These are phyloP conservation scores for Dorcoceras hygrometricum DNA, from an alignment of 257 asterid species.

Conservation along the genomic window DNA sequence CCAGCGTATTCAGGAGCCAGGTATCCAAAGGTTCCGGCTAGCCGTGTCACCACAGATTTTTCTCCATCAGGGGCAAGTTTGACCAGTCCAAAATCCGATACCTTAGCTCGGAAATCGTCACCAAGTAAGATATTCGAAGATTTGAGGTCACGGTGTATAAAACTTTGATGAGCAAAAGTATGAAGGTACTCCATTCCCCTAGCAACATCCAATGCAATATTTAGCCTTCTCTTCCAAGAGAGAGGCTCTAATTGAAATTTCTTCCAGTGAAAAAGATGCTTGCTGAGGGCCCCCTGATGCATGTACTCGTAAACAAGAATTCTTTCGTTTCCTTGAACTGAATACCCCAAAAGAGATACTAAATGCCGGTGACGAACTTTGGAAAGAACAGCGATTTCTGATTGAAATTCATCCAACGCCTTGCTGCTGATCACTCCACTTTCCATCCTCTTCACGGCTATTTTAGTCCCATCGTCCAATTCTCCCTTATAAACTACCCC, in stretches of 20 bases:
- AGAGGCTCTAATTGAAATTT: conserved; percentile 68
- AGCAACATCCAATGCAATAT: conserved; percentile 86
- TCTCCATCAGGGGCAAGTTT: conserved; percentile 88
- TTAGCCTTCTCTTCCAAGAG: conserved; percentile 84
- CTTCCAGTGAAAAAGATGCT: conserved; percentile 82
- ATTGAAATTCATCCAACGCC: conserved; percentile 72
- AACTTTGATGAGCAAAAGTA: conserved; percentile 71
- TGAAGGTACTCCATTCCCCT: conserved; percentile 87
- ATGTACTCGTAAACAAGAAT: conserved; percentile 81
- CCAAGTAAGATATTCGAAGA: conserved; percentile 79
- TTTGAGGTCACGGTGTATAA: conserved; percentile 83
- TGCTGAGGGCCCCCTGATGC: conserved; percentile 89
- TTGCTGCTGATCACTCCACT: conserved; percentile 61
- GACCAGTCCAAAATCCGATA: conserved; percentile 87
- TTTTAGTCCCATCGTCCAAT: conserved; percentile 76
- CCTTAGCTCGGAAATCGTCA: conserved; percentile 79
- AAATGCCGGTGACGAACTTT: conserved; percentile 88
- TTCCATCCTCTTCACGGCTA: conserved; percentile 94
- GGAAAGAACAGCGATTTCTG: conserved; percentile 79
- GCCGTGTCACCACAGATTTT: conserved; percentile 73
- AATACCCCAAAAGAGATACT: conserved; percentile 83
- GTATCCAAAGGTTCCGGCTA: conserved; percentile 91
- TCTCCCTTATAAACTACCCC: conserved; percentile 89
- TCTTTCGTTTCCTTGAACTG: conserved; percentile 67
- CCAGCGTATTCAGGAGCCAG: conserved; percentile 96